phyloP scores from a whole-genome alignment of 2,329 filamentous ascomycete species.

The Capronia coronata region DNA sequence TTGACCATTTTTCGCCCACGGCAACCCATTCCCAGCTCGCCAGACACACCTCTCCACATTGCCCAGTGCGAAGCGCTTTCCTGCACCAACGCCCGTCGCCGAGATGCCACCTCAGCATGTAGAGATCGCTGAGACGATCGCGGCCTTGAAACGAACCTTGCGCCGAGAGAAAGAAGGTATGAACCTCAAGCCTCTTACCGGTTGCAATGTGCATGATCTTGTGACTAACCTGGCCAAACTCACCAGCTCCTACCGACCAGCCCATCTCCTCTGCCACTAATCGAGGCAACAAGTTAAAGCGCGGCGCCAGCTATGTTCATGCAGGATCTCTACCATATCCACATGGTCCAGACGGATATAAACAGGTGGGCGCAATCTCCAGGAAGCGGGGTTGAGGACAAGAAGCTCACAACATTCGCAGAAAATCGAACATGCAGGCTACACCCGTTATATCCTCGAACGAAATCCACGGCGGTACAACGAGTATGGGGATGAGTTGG shows the following conservation, averaged over 20 bases:
- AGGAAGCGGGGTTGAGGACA: neutral
- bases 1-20: neutral
- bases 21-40: neutral
- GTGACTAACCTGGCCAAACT: neutral
- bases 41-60: neutral
- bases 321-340: constrained; percentile 49
- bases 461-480: constrained; percentile 56
- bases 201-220: neutral
- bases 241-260: constrained; percentile 40
- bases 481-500: constrained; percentile 57
- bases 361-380: constrained; percentile 42
- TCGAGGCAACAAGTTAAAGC: constrained; percentile 56
- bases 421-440: constrained; percentile 58
- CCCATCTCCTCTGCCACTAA: constrained; percentile 50
- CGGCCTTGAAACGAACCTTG: constrained; percentile 49
- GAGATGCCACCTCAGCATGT: constrained; percentile 28
- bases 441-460: constrained; percentile 53
- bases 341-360: constrained; percentile 48
- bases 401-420: constrained; percentile 30
- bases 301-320: constrained; percentile 51
- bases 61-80: neutral
- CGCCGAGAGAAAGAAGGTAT: constrained; percentile 43
- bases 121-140: constrained; percentile 48
- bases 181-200: constrained; percentile 6
- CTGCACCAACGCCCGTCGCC: neutral